A percentile compares a stretch with the other conserved stretches of the same genome.
Conservation (phyloP, 257 asterid species). For the Ajuga chamaepitys region DNA sequence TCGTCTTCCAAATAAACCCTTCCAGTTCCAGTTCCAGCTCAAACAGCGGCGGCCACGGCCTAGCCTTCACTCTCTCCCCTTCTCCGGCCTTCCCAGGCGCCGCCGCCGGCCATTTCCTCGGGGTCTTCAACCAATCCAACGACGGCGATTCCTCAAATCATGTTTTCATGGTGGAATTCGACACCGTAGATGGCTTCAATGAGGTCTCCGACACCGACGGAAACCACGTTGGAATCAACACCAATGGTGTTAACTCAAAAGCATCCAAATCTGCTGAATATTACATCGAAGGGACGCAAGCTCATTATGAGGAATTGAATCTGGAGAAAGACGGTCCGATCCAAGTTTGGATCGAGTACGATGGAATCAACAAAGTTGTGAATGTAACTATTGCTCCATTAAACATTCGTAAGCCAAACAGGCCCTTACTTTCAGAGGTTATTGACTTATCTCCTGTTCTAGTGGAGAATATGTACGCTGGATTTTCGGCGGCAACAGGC, state of each 20-base stretch:
- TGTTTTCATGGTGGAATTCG: constrained; percentile 65
- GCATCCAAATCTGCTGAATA: constrained; percentile 22
- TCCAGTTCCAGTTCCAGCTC: too few relatives aligned
- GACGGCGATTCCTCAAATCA: constrained; percentile 21
- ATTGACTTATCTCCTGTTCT: constrained; percentile 27
- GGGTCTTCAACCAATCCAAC: constrained; percentile 31
- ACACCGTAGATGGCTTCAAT: constrained; percentile 42
- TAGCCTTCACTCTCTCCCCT: constrained; percentile 56
- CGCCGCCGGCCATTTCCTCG: constrained; percentile 36
- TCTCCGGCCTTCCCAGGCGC: constrained; percentile 24
- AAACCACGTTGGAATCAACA: constrained; percentile 59
- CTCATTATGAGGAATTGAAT: not conserved
- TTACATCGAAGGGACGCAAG: not conserved
- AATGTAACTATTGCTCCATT: constrained; percentile 50
- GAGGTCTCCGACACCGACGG: constrained; percentile 21
- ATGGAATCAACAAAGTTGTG: constrained; percentile 27
- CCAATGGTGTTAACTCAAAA: constrained; percentile 14
- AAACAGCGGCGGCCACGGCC: constrained; percentile 49
- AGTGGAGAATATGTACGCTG: constrained; percentile 36
- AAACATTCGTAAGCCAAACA: constrained; percentile 21
- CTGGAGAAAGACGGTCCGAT: constrained; percentile 26
- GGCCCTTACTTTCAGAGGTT: constrained; percentile 9
- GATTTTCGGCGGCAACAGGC: constrained; percentile 76
- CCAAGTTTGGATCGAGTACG: constrained; percentile 74
- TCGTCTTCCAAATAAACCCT: constrained; percentile 48